Evolutionary conservation across 164 flowering plant genomes (phyloP).

Genomic region (Liquidambar formosana): DNA sequence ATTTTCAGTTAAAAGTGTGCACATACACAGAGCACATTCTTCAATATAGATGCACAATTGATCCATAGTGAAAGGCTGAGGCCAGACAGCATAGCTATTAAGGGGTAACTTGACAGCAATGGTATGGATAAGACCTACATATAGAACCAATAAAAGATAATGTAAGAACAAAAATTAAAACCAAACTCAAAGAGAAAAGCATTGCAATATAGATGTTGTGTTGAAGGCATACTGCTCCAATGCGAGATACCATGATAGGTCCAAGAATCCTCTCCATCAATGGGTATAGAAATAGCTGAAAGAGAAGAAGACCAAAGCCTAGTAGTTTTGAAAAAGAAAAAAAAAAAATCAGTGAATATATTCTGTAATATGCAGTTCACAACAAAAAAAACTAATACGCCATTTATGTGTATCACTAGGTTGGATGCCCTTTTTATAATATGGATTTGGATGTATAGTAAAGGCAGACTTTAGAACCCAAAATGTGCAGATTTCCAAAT

Average conservation of each 20-base stretch:
- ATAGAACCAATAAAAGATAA: not conserved
- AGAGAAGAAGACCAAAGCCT: no score
- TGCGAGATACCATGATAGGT: constrained; percentile 42
- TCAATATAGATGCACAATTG: constrained; percentile 58
- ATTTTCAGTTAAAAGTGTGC: not conserved
- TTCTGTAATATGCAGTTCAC: no score
- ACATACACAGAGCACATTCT: constrained; percentile 68
- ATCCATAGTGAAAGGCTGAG: constrained; percentile 39
- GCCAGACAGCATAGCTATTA: constrained; percentile 58
- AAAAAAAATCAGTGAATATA: no score
- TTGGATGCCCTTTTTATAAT: no score
- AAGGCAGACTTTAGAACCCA: no score
- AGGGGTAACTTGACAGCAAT: constrained; percentile 59
- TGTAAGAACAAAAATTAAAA: not conserved
- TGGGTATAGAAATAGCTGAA: no score
- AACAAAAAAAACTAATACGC: no score
- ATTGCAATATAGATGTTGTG: no score
- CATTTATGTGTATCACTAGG: no score
- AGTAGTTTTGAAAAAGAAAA: no score
- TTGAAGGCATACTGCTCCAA: constrained; percentile 52
- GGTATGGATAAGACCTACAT: constrained; percentile 52
- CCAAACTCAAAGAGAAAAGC: not conserved
- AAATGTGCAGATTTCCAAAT: no score
- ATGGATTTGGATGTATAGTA: no score
- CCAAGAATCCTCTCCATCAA: constrained; percentile 54